Base-by-base conservation (phyloP, 192 early-diverging fungal species). In the Coemansia sp. region DNA sequence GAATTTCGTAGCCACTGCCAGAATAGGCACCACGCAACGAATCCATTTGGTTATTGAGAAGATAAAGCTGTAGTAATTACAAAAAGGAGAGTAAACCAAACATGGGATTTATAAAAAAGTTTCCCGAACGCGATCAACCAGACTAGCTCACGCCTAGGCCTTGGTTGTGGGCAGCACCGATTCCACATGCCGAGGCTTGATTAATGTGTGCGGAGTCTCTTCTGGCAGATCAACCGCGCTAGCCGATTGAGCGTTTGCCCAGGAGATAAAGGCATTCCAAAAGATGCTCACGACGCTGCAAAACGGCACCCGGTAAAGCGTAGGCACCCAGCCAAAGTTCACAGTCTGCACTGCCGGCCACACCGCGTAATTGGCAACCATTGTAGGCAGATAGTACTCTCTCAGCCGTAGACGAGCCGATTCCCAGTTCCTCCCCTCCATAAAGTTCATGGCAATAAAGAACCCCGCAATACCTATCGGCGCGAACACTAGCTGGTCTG, bases 261-360 rank as follows among this genome's bases (percentile, higher is more conserved):
- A 89, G 34, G 89, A 91, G 29, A 93, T 81, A 74, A 89, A 91
- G 7, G 85, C 74, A 59, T 90, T 92, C 91, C 91, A 93, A 17
- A 89, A 83, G n/a, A 93, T 85, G 40, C 90, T 88, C 31, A 90
- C 77, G 5, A 82, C 75, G 64, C 90, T 91, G 35, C 88, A 86
- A 72, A 93, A 90, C 13, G 91, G 91, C 21, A 93, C 75, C 13
- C 90, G 77, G 56, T 86, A 89, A 13, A 80, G 67, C 36, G 89
- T 72, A 2, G 91, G 91, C 51, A 90, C 75, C 71, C 89, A 87
- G 45, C 84, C 84, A 70, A 93, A 91, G 71, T 93, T 93, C 9
- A 93, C 67, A 5, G 83, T 68, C 73, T 93, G 91, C 11, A 91
- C 91, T 3, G 83, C 68, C 19, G 91, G 91, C 91, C 91, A 93